phyloP scores from a whole-genome alignment of 192 early-diverging fungal genomes.

The Linderina pennispora region DNA sequence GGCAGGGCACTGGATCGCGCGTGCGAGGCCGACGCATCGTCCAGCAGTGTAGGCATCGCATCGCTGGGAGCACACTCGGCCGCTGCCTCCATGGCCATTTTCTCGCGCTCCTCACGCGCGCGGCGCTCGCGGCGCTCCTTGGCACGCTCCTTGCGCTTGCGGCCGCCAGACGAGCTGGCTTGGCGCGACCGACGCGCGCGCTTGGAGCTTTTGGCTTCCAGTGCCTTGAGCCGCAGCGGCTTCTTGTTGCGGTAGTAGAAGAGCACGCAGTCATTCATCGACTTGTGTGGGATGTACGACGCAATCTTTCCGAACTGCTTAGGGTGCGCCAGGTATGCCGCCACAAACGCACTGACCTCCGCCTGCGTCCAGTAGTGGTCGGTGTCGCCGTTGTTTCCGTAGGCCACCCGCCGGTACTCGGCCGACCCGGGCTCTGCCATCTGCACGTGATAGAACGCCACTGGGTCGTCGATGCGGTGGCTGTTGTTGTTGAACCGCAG shows the following conservation, averaged over 20 bases:
- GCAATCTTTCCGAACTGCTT: constrained; percentile 76
- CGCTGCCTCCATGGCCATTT: constrained; percentile 24
- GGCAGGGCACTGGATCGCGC: constrained; percentile 1
- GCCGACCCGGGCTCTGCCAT: constrained; percentile 12
- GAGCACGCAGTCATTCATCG: constrained; percentile 61
- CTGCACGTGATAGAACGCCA: constrained; percentile 54
- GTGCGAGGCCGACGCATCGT: constrained; percentile 1
- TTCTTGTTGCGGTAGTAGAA: constrained; percentile 80
- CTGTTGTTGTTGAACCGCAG: constrained; percentile 57
- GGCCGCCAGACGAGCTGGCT: constrained; percentile 17
- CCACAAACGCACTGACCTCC: constrained; percentile 60
- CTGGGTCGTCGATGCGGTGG: constrained; percentile 53
- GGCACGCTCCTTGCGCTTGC: constrained; percentile 45
- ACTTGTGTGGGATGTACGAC: constrained; percentile 55
- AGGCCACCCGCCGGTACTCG: constrained; percentile 17
- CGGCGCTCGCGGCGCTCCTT: constrained; percentile 26
- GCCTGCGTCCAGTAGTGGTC: constrained; percentile 59
- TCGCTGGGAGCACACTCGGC: constrained; percentile 12
- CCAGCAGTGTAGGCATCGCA: background rate
- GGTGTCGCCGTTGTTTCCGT: constrained; percentile 46
- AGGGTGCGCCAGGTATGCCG: constrained; percentile 58
- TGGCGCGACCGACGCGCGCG: constrained; percentile 40
- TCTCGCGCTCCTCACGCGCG: constrained; percentile 27
- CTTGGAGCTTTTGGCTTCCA: constrained; percentile 42
- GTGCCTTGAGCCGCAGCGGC: constrained; percentile 60